Evolutionary conservation across 2,329 filamentous ascomycete species (phyloP).

Genomic region (Fusarium sp.): DNA sequence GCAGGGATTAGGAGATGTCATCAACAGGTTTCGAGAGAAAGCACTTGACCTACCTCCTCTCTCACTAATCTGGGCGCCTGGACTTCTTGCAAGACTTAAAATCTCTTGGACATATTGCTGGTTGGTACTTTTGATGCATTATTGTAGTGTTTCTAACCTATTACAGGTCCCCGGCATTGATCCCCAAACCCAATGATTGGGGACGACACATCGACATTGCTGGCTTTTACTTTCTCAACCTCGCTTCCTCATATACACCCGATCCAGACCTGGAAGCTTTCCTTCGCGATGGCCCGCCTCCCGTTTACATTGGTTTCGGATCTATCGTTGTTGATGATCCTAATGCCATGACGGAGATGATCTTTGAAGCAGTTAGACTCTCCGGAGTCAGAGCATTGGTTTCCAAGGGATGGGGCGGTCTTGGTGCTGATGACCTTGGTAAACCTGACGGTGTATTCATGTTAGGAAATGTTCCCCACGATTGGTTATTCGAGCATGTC

Average conservation of each 20-base stretch:
- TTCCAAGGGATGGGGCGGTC: slow-evolving; percentile 89
- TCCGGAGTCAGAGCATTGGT: slow-evolving; percentile 82
- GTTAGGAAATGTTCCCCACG: slow-evolving; percentile 87
- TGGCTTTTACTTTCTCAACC: slow-evolving; percentile 81
- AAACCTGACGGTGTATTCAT: slow-evolving; percentile 85
- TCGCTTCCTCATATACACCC: slow-evolving; percentile 75
- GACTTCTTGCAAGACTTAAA: slow-evolving; percentile 78
- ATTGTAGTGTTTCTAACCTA: slow-evolving; percentile 2
- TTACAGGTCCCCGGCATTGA: slow-evolving; percentile 75
- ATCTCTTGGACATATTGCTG: slow-evolving; percentile 94
- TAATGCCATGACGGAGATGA: slow-evolving; percentile 75
- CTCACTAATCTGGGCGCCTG: slow-evolving; percentile 85
- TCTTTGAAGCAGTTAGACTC: slow-evolving; percentile 77
- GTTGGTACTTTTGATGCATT: slow-evolving; percentile 53
- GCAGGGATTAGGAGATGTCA: slow-evolving; percentile 91
- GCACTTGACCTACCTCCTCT: slow-evolving; percentile 81
- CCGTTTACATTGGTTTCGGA: slow-evolving; percentile 86
- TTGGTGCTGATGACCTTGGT: slow-evolving; percentile 77
- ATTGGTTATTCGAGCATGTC: slow-evolving; percentile 88
- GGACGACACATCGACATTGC: slow-evolving; percentile 76
- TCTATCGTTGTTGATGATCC: slow-evolving; percentile 86
- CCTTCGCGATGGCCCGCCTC: slow-evolving; percentile 75
- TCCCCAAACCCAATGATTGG: slow-evolving; percentile 86
- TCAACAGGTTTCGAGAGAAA: slow-evolving; percentile 86
- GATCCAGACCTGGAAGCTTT: slow-evolving; percentile 75